Conservation (phyloP, 2,329 filamentous ascomycete genomes). For the Ceratocystis albifundus region DNA sequence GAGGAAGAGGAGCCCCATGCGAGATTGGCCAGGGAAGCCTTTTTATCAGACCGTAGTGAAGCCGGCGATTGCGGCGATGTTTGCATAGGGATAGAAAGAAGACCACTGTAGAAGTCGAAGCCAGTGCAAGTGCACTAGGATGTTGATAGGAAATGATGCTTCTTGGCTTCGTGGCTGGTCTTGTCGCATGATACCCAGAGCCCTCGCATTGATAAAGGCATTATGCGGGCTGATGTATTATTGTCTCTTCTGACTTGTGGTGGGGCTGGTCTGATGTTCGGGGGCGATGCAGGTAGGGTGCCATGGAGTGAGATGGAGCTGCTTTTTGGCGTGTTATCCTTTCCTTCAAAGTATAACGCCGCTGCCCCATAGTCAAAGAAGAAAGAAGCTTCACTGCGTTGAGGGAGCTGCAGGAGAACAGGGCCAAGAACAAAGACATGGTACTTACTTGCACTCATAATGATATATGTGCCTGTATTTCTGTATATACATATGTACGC, state of each 20-base stretch:
- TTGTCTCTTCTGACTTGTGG: not conserved
- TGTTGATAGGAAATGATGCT: too few relatives aligned
- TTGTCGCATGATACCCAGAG: not conserved
- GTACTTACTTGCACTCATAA: too few relatives aligned
- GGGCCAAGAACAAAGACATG: too few relatives aligned
- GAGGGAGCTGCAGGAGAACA: too few relatives aligned
- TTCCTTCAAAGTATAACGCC: not conserved
- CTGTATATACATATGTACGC: not conserved
- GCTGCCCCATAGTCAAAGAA: not conserved
- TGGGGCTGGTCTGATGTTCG: conserved; percentile 3
- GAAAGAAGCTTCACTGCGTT: not conserved
- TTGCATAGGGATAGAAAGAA: not conserved
- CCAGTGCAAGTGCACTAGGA: too few relatives aligned
- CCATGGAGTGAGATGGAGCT: conserved; percentile 34
- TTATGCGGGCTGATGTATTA: not conserved
- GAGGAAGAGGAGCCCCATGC: not conserved
- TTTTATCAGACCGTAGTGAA: conserved; percentile 1
- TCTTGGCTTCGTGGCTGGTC: not conserved
- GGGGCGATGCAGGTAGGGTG: not conserved
- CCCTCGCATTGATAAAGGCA: not conserved
- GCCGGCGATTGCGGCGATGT: not conserved
- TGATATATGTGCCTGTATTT: too few relatives aligned
- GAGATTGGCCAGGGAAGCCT: not conserved
- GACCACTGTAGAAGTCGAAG: not conserved
- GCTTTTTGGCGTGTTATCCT: not conserved